These are phyloP conservation scores for Phytopythium kandeliae DNA, from an alignment of 352 stramenopile species.

Conservation along the genomic window DNA sequence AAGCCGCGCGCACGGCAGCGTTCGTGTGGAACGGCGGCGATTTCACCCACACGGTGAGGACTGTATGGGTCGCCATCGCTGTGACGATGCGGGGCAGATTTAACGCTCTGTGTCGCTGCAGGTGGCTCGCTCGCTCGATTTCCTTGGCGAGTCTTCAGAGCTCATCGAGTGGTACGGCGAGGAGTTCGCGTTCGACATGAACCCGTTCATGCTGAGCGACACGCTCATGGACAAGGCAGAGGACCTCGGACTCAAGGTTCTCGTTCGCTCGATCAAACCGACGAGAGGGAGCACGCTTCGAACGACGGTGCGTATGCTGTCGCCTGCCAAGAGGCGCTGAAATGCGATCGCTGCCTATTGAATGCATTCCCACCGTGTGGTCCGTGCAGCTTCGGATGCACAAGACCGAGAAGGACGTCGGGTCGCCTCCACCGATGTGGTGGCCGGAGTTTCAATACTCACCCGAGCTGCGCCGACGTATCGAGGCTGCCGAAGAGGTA, in stretches of 20 bases:
- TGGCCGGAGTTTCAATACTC: slow-evolving; percentile 51
- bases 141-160: slow-evolving; percentile 21
- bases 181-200: slow-evolving; percentile 62
- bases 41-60: slow-evolving; percentile 31
- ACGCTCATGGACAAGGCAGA: slow-evolving; percentile 45
- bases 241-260: slow-evolving; percentile 19
- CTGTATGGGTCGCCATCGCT: not conserved
- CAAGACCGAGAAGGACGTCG: slow-evolving; percentile 9
- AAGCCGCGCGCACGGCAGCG: slow-evolving; percentile 2
- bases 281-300: slow-evolving; percentile 23
- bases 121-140: slow-evolving; percentile 50
- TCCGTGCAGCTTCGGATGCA: slow-evolving; percentile 25
- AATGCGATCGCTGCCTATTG: not conserved
- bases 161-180: slow-evolving; percentile 66
- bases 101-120: slow-evolving; percentile 7
- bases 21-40: slow-evolving; percentile 59
- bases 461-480: slow-evolving; percentile 19
- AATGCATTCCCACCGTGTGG: not conserved
- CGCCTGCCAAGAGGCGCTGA: not conserved
- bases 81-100: not conserved
- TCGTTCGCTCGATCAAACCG: not conserved
- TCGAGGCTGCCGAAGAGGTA: slow-evolving; percentile 40
- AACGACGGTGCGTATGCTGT: slow-evolving; percentile 14
- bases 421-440: slow-evolving; percentile 32
- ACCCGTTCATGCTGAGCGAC: slow-evolving; percentile 52